Evolutionary conservation across 1,284 basidiomycete species (phyloP).

Genomic region (Meira nashicola): DNA sequence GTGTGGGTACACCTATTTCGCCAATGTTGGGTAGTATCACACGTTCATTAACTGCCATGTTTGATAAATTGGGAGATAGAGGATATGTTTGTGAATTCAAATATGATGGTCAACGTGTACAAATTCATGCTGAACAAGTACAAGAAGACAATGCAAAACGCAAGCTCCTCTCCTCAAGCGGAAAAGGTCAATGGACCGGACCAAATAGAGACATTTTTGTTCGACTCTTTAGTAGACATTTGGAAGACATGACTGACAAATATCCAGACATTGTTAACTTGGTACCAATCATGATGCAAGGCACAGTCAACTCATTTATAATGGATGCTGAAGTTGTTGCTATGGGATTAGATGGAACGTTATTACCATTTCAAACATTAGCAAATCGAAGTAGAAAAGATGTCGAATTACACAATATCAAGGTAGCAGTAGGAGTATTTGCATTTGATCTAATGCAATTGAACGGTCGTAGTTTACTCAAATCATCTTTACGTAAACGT

Average conservation of each 20-base stretch:
- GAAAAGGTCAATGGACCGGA: conserved; percentile 43
- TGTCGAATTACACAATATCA: conserved; percentile 42
- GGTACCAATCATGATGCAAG: conserved; percentile 44
- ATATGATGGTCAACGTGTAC: conserved; percentile 80
- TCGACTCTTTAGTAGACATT: conserved; percentile 77
- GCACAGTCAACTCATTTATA: conserved; percentile 65
- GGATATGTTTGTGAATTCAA: conserved; percentile 62
- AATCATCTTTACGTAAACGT: conserved; percentile 68
- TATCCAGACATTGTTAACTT: conserved; percentile 75
- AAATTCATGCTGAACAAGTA: conserved; percentile 57
- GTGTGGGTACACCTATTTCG: conserved; percentile 62
- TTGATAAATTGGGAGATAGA: conserved; percentile 61
- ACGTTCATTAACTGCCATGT: conserved; percentile 77
- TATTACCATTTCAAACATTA: conserved; percentile 48
- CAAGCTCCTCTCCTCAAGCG: conserved; percentile 6
- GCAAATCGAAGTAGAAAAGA: conserved; percentile 43
- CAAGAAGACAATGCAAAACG: not conserved
- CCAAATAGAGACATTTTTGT: conserved; percentile 56
- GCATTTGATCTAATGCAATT: conserved; percentile 47
- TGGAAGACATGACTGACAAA: conserved; percentile 84
- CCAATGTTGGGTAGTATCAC: conserved; percentile 60
- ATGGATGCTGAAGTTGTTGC: conserved; percentile 69
- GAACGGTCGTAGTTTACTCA: conserved; percentile 67
- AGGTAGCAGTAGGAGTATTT: conserved; percentile 48
- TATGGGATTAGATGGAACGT: conserved; percentile 28